These are phyloP conservation scores for Lactarius akahatsu DNA, from an alignment of 768 basidiomycete species.

Conservation along the genomic window DNA sequence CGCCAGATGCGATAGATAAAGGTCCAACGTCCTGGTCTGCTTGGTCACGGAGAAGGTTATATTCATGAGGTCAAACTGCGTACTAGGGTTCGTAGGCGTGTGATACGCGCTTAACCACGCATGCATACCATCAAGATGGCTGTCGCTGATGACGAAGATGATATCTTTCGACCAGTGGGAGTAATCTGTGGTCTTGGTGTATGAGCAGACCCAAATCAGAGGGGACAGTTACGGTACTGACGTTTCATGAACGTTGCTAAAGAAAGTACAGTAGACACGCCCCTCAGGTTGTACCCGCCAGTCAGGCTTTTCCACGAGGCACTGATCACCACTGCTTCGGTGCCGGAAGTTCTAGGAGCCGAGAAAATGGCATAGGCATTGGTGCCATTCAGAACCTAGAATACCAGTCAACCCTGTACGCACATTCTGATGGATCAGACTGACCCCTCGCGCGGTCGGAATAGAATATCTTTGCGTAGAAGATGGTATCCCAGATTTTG, in stretches of 20 bases:
- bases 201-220: slow-evolving; percentile 5
- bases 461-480: slow-evolving; percentile 71
- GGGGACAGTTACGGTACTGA: slow-evolving; percentile 37
- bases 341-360: slow-evolving; percentile 89
- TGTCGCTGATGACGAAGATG: slow-evolving; percentile 85
- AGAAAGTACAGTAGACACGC: slow-evolving; percentile 79
- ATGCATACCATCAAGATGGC: slow-evolving; percentile 86
- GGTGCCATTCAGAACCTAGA: slow-evolving; percentile 57
- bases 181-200: slow-evolving; percentile 50
- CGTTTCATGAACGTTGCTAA: slow-evolving; percentile 84
- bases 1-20: slow-evolving; percentile 69
- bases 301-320: slow-evolving; percentile 84
- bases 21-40: slow-evolving; percentile 66
- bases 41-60: background rate
- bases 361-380: slow-evolving; percentile 83
- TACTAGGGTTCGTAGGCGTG: slow-evolving; percentile 63
- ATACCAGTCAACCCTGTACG: slow-evolving; percentile 8
- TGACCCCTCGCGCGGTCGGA: slow-evolving; percentile 50
- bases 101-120: slow-evolving; percentile 91
- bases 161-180: slow-evolving; percentile 96
- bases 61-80: slow-evolving; percentile 22
- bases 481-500: slow-evolving; percentile 69
- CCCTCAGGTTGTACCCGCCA: slow-evolving; percentile 76
- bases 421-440: slow-evolving; percentile 27
- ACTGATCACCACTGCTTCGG: slow-evolving; percentile 87